A percentile compares a stretch with the other conserved stretches of the same genome.
phyloP scores from a whole-genome alignment of 2,329 filamentous ascomycete genomes.

The Phaeoacremonium minimum region DNA sequence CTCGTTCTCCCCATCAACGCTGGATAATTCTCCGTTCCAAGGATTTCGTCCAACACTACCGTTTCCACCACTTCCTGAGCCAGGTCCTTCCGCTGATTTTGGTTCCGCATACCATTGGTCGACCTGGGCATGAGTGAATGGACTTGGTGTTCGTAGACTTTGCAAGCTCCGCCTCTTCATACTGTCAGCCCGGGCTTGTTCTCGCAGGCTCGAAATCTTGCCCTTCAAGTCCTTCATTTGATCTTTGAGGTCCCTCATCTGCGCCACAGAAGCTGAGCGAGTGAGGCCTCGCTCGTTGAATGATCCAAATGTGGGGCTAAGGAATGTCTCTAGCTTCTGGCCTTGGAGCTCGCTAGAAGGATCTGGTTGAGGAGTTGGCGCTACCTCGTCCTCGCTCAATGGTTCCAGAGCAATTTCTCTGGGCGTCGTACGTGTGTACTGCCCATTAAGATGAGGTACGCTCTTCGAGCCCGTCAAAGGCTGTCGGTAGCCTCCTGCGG shows the following conservation, averaged over 20 bases:
- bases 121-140: constrained; percentile 65
- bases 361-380: constrained; percentile 12
- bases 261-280: constrained; percentile 67
- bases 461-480: constrained; percentile 38
- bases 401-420: constrained; percentile 46
- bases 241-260: constrained; percentile 70
- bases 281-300: constrained; percentile 45
- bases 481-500: constrained; percentile 54
- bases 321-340: constrained; percentile 28
- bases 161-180: constrained; percentile 73
- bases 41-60: constrained; percentile 13
- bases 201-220: constrained; percentile 75
- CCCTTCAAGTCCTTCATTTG: constrained; percentile 84
- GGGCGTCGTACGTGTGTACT: constrained; percentile 20
- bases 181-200: constrained; percentile 75
- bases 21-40: constrained; percentile 23
- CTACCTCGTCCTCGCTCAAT: constrained; percentile 48
- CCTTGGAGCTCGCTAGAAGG: constrained; percentile 20
- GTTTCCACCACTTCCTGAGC: constrained; percentile 7
- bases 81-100: constrained; percentile 15
- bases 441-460: constrained; percentile 31
- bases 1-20: constrained; percentile 18
- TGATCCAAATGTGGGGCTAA: constrained; percentile 40
- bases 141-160: constrained; percentile 70
- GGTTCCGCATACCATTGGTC: constrained; percentile 47